Evolutionary conservation across 2,329 filamentous ascomycete species (phyloP).

Genomic region (Fusarium domesticum): DNA sequence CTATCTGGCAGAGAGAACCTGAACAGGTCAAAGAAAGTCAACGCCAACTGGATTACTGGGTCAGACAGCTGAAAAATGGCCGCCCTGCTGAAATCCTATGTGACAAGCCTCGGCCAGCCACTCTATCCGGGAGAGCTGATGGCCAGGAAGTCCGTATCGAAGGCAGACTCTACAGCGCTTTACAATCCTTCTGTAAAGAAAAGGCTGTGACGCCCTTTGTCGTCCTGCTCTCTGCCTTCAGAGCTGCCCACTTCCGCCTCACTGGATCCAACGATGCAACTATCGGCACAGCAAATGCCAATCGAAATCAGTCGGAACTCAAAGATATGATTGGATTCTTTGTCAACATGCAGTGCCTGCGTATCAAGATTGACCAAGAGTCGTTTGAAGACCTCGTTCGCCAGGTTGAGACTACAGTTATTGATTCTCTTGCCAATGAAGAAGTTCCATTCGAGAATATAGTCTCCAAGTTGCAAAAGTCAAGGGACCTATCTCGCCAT

Average conservation of each 20-base stretch:
- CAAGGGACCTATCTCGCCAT: constrained; percentile 4
- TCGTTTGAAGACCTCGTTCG: constrained; percentile 14
- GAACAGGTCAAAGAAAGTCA: constrained; percentile 24
- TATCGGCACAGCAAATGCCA: constrained; percentile 20
- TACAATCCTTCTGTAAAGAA: constrained; percentile 10
- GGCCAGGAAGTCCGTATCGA: constrained; percentile 6
- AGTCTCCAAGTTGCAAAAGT: constrained; percentile 1
- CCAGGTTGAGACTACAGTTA: constrained; percentile 8
- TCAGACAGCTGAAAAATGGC: constrained; percentile 2
- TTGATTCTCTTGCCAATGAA: constrained; percentile 1
- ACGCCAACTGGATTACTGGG: constrained; percentile 12
- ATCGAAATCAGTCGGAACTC: constrained; percentile 15
- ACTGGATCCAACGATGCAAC: constrained; percentile 24
- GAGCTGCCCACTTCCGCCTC: constrained; percentile 26
- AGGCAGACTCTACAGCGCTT: neutral
- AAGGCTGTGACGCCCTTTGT: constrained; percentile 6
- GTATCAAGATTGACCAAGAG: constrained; percentile 15
- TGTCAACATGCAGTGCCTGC: constrained; percentile 27
- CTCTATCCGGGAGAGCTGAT: constrained; percentile 12
- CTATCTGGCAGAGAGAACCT: constrained; percentile 24
- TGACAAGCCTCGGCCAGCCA: constrained; percentile 8
- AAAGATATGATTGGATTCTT: constrained; percentile 26
- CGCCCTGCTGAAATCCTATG: constrained; percentile 12
- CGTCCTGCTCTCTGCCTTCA: constrained; percentile 24
- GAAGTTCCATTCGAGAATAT: constrained; percentile 9